Conservation (phyloP, 768 basidiomycete genomes). For the Plicaturopsis crispa region DNA sequence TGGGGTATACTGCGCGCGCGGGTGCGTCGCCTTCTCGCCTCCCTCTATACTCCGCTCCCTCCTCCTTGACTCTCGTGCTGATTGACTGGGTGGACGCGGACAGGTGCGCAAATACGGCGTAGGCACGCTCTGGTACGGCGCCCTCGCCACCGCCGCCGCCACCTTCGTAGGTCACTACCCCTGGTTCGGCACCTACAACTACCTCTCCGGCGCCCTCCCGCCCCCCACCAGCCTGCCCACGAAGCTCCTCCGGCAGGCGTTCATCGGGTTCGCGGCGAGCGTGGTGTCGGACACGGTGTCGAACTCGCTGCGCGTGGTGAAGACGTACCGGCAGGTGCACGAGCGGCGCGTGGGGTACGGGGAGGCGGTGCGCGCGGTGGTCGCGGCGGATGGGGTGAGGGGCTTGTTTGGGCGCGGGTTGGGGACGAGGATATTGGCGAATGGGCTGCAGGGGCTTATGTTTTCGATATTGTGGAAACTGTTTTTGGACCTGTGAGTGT, state of each 20-base stretch:
- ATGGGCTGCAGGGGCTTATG: conserved; percentile 87
- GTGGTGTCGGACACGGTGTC: conserved; percentile 79
- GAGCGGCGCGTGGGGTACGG: conserved; percentile 72
- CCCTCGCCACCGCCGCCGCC: conserved; percentile 85
- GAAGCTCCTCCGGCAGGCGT: conserved; percentile 70
- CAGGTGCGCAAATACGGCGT: conserved; percentile 74
- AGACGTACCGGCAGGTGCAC: conserved; percentile 93
- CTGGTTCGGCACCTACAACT: conserved; percentile 89
- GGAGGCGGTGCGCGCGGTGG: conserved; percentile 70
- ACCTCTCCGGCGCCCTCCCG: conserved; percentile 58
- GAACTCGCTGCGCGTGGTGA: conserved; percentile 87
- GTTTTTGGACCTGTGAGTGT: conserved; percentile 79
- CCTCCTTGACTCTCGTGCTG: background rate
- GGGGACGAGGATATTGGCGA: conserved; percentile 83
- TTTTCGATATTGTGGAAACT: conserved; percentile 89
- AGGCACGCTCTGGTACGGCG: conserved; percentile 82
- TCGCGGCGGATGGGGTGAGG: conserved; percentile 64
- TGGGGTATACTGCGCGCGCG: conserved; percentile 58
- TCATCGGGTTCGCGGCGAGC: conserved; percentile 88
- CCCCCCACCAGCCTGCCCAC: conserved; percentile 39
- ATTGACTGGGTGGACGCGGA: background rate
- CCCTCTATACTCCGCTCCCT: background rate
- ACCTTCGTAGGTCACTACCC: conserved; percentile 93
- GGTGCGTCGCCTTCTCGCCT: conserved; percentile 34
- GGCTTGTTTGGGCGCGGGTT: conserved; percentile 87